Conservation (phyloP, 176 grass and related monocot species). For the Phoenix dactylifera region DNA sequence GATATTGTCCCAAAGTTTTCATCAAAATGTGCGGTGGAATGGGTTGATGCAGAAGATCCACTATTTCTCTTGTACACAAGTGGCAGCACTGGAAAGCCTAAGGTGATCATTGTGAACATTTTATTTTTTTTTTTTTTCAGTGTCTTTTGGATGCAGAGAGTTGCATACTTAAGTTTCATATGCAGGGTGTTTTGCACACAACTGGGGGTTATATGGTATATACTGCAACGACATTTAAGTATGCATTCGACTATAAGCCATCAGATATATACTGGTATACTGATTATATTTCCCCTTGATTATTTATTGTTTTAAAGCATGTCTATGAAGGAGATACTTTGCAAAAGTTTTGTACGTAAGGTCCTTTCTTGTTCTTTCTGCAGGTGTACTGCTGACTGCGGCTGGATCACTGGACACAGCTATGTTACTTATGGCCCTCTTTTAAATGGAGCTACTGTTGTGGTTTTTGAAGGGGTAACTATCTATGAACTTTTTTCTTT, state of each 20-base stretch:
- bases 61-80: slow-evolving; percentile 97
- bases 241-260: slow-evolving; percentile 95
- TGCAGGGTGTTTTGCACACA: slow-evolving; percentile 94
- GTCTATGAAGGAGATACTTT: slow-evolving; percentile 4
- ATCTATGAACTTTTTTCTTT: slow-evolving; percentile 3
- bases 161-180: not conserved
- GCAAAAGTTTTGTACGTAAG: not conserved
- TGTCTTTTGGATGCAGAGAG: slow-evolving; percentile 13
- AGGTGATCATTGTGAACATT: slow-evolving; percentile 30
- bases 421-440: slow-evolving; percentile 97
- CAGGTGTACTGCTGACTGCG: slow-evolving; percentile 99
- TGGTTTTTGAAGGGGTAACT: slow-evolving; percentile 93
- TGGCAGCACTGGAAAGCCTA: slow-evolving; percentile 97
- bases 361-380: slow-evolving; percentile 16
- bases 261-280: slow-evolving; percentile 89
- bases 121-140: not conserved
- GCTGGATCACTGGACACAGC: slow-evolving; percentile 98
- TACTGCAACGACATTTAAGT: slow-evolving; percentile 88
- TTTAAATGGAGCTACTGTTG: slow-evolving; percentile 77
- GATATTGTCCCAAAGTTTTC: slow-evolving; percentile 75
- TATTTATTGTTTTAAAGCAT: not conserved
- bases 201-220: slow-evolving; percentile 98
- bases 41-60: slow-evolving; percentile 99
- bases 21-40: slow-evolving; percentile 77
- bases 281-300: not conserved